phyloP scores from a whole-genome alignment of 345 rosid genomes.

The Litchi chinensis region DNA sequence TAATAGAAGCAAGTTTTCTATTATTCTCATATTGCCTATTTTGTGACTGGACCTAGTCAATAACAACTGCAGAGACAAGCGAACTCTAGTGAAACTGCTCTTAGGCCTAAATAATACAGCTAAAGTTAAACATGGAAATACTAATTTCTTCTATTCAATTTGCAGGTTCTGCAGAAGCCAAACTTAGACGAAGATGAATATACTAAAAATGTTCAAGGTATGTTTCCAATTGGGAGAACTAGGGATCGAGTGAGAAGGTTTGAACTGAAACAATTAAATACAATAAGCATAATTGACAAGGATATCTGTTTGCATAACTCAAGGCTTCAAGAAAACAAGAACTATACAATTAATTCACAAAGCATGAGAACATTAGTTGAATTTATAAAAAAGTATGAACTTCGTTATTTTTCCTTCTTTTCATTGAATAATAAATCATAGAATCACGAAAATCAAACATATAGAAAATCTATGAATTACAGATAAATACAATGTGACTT shows the following conservation, averaged over 20 bases:
- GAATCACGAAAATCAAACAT: neutral
- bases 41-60: constrained; percentile 8
- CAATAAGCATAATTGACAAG: neutral
- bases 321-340: neutral
- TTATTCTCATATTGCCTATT: neutral
- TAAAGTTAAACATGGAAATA: neutral
- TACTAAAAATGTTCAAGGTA: constrained; percentile 47
- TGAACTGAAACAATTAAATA: neutral
- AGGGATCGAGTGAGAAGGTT: neutral
- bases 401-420: neutral
- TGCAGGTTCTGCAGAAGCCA: constrained; percentile 58
- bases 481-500: neutral
- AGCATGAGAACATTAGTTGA: neutral
- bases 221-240: constrained; percentile 13
- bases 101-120: constrained; percentile 7
- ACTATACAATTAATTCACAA: neutral
- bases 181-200: constrained; percentile 41
- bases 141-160: constrained; percentile 25
- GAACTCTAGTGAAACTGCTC: neutral
- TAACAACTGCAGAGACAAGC: constrained; percentile 9
- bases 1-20: neutral
- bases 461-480: neutral
- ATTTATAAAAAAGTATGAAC: neutral
- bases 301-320: neutral
- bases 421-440: neutral